These are phyloP conservation scores for Ashbya aceris DNA, from an alignment of 1,139 yeast species.

Conservation along the genomic window DNA sequence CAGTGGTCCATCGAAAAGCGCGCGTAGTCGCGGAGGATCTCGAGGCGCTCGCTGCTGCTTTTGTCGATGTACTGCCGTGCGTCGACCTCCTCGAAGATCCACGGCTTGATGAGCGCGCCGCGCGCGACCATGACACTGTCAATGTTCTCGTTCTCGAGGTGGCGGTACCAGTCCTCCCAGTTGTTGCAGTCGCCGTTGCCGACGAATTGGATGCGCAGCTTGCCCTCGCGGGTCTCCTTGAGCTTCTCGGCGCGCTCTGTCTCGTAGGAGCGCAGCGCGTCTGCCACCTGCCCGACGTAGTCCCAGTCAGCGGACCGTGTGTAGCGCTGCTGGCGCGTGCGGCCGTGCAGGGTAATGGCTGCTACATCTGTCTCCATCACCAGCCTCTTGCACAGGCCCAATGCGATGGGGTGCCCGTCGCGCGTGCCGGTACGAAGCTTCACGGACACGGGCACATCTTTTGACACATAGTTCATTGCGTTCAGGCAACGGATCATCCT, in stretches of 20 bases:
- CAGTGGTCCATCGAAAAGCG: slow-evolving; percentile 87
- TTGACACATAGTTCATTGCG: slow-evolving; percentile 83
- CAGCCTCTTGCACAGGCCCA: slow-evolving; percentile 57
- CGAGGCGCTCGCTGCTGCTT: slow-evolving; percentile 80
- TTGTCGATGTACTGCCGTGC: slow-evolving; percentile 85
- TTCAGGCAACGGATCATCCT: slow-evolving; percentile 67
- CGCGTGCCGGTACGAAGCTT: slow-evolving; percentile 87
- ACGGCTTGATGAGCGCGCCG: slow-evolving; percentile 95
- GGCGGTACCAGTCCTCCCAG: slow-evolving; percentile 80
- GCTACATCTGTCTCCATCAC: slow-evolving; percentile 75
- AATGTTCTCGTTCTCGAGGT: slow-evolving; percentile 58
- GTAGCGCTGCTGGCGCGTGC: slow-evolving; percentile 93
- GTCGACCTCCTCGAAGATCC: slow-evolving; percentile 96
- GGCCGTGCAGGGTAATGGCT: slow-evolving; percentile 89
- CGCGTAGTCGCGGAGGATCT: slow-evolving; percentile 58
- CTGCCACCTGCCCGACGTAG: slow-evolving; percentile 69
- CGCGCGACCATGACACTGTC: slow-evolving; percentile 97
- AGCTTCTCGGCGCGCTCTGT: slow-evolving; percentile 44
- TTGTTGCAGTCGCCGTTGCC: slow-evolving; percentile 94
- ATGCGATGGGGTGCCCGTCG: slow-evolving; percentile 83
- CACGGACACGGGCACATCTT: slow-evolving; percentile 84
- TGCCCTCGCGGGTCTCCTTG: slow-evolving; percentile 37
- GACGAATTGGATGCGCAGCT: slow-evolving; percentile 49
- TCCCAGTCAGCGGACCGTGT: slow-evolving; percentile 90
- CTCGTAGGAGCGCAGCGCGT: slow-evolving; percentile 46